phyloP scores from a whole-genome alignment of 352 stramenopile genomes.

The Phytophthora hibernalis region DNA sequence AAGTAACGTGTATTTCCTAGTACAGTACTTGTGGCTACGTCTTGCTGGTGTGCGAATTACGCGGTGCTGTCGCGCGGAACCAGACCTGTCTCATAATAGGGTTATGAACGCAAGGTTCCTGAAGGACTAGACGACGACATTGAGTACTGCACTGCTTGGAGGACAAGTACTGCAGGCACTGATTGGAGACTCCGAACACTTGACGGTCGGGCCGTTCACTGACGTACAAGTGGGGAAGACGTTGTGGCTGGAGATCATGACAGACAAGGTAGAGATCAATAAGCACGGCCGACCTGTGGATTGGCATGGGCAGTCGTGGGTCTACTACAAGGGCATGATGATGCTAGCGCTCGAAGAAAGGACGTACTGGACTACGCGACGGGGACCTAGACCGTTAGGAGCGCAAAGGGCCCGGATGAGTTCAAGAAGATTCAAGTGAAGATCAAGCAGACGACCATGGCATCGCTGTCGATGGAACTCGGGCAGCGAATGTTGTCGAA shows the following conservation, averaged over 20 bases:
- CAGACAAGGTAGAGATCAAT: slow-evolving; percentile 20
- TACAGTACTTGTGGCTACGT: no score
- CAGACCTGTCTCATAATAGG: no score
- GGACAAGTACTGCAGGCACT: no score
- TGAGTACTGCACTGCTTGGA: no score
- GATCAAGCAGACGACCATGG: slow-evolving; percentile 13
- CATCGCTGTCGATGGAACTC: slow-evolving; percentile 14
- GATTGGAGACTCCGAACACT: background rate
- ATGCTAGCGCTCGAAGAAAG: slow-evolving; percentile 8
- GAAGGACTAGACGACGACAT: no score
- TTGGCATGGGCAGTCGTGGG: slow-evolving; percentile 15
- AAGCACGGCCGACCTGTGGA: slow-evolving; percentile 3
- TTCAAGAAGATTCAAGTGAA: slow-evolving; percentile 10
- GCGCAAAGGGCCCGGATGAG: background rate
- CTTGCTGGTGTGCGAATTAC: no score
- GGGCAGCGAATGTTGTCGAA: slow-evolving; percentile 12
- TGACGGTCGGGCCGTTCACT: background rate
- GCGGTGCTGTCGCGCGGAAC: no score
- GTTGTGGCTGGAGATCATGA: background rate
- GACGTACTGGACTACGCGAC: slow-evolving; percentile 1
- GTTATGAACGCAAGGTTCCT: no score
- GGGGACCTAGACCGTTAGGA: background rate
- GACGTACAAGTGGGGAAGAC: background rate
- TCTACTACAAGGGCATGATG: slow-evolving; percentile 23
- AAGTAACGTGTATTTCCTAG: no score